phyloP scores from a whole-genome alignment of 345 rosid genomes.

The Ceriops decandra region DNA sequence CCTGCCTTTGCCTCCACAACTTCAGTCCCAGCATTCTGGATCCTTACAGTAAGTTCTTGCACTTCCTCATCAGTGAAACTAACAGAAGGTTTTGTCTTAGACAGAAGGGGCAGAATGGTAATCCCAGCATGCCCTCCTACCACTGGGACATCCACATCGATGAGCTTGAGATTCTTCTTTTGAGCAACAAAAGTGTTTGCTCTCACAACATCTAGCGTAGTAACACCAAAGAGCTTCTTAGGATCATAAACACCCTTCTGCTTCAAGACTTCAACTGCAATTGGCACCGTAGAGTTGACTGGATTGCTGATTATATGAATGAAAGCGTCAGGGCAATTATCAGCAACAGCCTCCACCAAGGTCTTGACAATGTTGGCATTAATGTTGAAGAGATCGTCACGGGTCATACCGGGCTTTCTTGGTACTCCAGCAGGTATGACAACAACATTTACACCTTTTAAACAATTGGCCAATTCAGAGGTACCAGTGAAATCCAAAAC shows the following conservation, averaged over 20 bases:
- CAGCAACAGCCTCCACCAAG: constrained; percentile 82
- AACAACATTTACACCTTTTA: constrained; percentile 75
- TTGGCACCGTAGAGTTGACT: constrained; percentile 88
- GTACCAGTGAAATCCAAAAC: constrained; percentile 82
- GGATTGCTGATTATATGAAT: constrained; percentile 93
- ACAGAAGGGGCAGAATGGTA: constrained; percentile 83
- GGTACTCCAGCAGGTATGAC: constrained; percentile 96
- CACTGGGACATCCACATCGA: constrained; percentile 91
- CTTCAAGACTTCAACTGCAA: constrained; percentile 87
- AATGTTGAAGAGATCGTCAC: constrained; percentile 93
- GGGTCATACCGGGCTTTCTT: constrained; percentile 95
- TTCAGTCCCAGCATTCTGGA: constrained; percentile 98
- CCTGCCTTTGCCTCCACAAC: constrained; percentile 98
- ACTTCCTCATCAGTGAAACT: constrained; percentile 72
- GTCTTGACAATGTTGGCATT: constrained; percentile 74
- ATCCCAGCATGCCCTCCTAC: constrained; percentile 95
- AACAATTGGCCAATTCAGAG: constrained; percentile 58
- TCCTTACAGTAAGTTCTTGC: constrained; percentile 69
- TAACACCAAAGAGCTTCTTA: constrained; percentile 86
- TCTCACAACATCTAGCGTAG: constrained; percentile 89
- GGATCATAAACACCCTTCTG: constrained; percentile 84
- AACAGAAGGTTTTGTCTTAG: constrained; percentile 70
- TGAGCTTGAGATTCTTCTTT: constrained; percentile 79
- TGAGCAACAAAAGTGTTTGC: constrained; percentile 91
- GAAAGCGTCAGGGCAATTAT: constrained; percentile 83